Evolutionary conservation across 805 yeast species (phyloP).

Genomic region (Kluyveromyces wickerhamii): DNA sequence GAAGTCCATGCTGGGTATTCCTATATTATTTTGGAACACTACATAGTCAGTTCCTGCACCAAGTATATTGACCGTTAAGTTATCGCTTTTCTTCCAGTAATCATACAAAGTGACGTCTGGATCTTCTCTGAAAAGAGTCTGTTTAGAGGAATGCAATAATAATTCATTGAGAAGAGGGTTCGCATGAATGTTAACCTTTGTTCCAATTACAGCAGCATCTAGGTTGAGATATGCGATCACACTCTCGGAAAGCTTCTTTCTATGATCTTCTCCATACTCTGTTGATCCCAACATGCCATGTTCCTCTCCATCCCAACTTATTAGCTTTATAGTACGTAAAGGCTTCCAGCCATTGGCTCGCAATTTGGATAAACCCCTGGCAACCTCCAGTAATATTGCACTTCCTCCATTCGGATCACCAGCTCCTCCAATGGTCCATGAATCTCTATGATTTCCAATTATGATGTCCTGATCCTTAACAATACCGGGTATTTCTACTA

Average conservation of each 20-base stretch:
- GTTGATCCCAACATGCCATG: conserved; percentile 69
- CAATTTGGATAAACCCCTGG: conserved; percentile 42
- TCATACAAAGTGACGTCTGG: conserved; percentile 38
- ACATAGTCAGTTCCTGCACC: conserved; percentile 49
- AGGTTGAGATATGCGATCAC: conserved; percentile 50
- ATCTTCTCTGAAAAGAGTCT: conserved; percentile 36
- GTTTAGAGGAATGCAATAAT: conserved; percentile 38
- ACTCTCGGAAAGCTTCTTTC: conserved; percentile 36
- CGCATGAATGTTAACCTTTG: conserved; percentile 37
- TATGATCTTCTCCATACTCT: conserved; percentile 62
- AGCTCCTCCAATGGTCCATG: conserved; percentile 41
- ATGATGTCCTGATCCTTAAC: conserved; percentile 44
- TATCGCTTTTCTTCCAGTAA: conserved; percentile 36
- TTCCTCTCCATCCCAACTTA: conserved; percentile 80
- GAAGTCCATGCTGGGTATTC: conserved; percentile 53
- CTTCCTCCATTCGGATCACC: conserved; percentile 46
- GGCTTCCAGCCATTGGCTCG: conserved; percentile 60
- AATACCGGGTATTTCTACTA: conserved; percentile 50
- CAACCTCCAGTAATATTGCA: conserved; percentile 43
- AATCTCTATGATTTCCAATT: conserved; percentile 50
- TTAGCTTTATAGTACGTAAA: conserved; percentile 55
- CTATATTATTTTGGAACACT: conserved; percentile 57
- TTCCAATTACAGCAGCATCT: conserved; percentile 46
- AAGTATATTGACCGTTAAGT: conserved; percentile 33
- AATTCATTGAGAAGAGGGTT: conserved; percentile 50